Evolutionary conservation across 225 moss, liverwort and hornwort genomes (phyloP).

Genomic region (Pseudoscleropodium purum): DNA sequence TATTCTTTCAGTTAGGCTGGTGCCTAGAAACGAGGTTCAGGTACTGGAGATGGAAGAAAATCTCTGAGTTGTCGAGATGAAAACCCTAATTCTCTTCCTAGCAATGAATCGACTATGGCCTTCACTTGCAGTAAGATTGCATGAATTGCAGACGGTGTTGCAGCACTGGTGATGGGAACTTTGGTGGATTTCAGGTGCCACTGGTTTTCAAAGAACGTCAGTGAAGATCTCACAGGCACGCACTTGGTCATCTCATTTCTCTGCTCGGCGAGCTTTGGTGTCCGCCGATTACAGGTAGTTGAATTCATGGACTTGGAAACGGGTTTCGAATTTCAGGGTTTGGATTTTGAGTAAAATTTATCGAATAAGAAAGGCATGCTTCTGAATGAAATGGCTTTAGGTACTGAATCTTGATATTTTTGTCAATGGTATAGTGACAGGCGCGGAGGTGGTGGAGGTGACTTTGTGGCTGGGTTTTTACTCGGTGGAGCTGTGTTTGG

Average conservation of each 20-base stretch:
- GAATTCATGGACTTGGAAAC: not conserved
- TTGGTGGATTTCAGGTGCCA: slow-evolving; percentile 14
- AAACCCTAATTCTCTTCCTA: not conserved
- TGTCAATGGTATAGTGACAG: slow-evolving; percentile 41
- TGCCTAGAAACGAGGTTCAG: not conserved
- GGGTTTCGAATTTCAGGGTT: not conserved
- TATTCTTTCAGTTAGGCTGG: not conserved
- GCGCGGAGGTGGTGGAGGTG: slow-evolving; percentile 91
- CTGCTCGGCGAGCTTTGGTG: slow-evolving; percentile 22
- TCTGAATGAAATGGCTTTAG: not conserved
- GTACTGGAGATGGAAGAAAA: not conserved
- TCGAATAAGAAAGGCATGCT: not conserved
- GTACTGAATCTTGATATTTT: not conserved
- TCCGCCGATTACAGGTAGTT: slow-evolving; percentile 37
- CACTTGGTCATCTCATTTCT: slow-evolving; percentile 16
- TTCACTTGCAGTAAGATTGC: not conserved
- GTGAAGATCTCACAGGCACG: slow-evolving; percentile 6
- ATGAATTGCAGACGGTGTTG: not conserved
- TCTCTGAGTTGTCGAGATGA: not conserved
- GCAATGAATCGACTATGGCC: not conserved
- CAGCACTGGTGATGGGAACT: slow-evolving; percentile 2
- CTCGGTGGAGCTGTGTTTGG: slow-evolving; percentile 93
- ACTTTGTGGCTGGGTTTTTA: slow-evolving; percentile 89
- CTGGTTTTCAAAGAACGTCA: slow-evolving; percentile 6
- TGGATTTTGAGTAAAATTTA: not conserved